These are phyloP conservation scores for Yamadazyma philogaea DNA, from an alignment of 805 yeast species.

Conservation along the genomic window DNA sequence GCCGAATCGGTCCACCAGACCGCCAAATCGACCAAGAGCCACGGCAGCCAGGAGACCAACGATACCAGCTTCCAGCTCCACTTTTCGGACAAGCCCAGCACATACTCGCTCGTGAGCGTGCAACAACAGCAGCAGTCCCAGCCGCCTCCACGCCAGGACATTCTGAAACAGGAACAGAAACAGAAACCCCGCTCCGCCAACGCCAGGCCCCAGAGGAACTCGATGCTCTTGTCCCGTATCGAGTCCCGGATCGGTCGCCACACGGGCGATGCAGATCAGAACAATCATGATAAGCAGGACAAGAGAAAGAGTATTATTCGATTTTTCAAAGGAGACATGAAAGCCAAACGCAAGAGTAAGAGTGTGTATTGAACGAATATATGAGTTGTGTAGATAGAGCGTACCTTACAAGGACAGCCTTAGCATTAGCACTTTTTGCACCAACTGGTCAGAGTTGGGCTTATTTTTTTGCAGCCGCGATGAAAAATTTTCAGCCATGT, in stretches of 20 bases:
- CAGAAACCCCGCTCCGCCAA: neutral
- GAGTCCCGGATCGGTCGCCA: too few relatives aligned
- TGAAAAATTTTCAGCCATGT: constrained; percentile 9
- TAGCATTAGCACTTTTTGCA: too few relatives aligned
- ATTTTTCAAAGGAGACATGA: constrained; percentile 17
- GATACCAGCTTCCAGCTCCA: constrained; percentile 10
- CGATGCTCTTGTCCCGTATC: constrained; percentile 6
- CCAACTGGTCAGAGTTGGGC: too few relatives aligned
- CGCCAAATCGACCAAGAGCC: neutral
- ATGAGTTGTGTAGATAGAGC: neutral
- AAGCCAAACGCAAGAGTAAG: constrained; percentile 18
- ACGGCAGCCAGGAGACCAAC: constrained; percentile 7
- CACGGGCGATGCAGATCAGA: too few relatives aligned
- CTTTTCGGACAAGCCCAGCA: constrained; percentile 6
- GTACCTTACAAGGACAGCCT: too few relatives aligned
- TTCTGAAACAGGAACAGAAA: neutral
- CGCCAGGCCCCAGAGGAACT: constrained; percentile 4
- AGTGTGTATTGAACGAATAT: constrained; percentile 12
- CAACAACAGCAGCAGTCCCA: neutral
- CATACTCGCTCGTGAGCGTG: neutral
- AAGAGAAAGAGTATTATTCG: constrained; percentile 18
- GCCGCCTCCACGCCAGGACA: neutral
- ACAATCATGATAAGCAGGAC: neutral
- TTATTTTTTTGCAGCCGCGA: constrained; percentile 5
- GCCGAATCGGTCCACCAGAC: neutral